Percentiles rank a stretch among this genome's conserved stretches.
Conservation (phyloP, 2,329 filamentous ascomycete species). For the Fusarium sp. region DNA sequence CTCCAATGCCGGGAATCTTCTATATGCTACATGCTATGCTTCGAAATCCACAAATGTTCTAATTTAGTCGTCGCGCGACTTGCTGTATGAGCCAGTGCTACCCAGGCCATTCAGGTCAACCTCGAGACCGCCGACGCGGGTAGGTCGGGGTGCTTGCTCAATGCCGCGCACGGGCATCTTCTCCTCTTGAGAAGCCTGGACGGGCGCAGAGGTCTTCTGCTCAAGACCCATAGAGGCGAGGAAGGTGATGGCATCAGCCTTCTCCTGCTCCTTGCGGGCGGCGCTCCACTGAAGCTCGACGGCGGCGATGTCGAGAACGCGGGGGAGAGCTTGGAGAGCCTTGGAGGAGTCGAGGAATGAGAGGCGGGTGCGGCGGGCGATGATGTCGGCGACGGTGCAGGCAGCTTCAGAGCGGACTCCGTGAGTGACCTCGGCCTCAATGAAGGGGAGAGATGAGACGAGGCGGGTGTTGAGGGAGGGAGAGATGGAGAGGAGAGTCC, state of each 20-base stretch:
- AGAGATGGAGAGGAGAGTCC: constrained; percentile 74
- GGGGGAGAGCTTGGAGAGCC: constrained; percentile 75
- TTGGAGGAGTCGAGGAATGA: constrained; percentile 83
- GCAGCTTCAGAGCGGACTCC: constrained; percentile 80
- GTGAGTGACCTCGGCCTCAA: constrained; percentile 80
- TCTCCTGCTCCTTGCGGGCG: constrained; percentile 66
- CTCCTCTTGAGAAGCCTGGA: constrained; percentile 18
- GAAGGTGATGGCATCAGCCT: constrained; percentile 66
- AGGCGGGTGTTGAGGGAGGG: constrained; percentile 70
- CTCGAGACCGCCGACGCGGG: constrained; percentile 27
- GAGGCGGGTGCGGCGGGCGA: constrained; percentile 77
- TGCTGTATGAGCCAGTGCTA: constrained; percentile 25
- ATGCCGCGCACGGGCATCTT: constrained; percentile 23
- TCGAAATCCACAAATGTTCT: constrained; percentile 4
- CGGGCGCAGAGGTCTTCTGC: constrained; percentile 36
- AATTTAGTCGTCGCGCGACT: constrained; percentile 22
- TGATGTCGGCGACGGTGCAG: constrained; percentile 77
- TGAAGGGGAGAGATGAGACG: constrained; percentile 75
- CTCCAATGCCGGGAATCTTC: constrained; percentile 25
- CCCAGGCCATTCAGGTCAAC: constrained; percentile 37
- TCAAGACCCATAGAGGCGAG: constrained; percentile 61
- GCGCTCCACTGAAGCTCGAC: constrained; percentile 76
- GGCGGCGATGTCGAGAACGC: constrained; percentile 78
- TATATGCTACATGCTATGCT: constrained; percentile 33
- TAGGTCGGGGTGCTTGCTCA: constrained; percentile 17